Conservation (phyloP, 345 rosid species). For the Jatropha curcas region DNA sequence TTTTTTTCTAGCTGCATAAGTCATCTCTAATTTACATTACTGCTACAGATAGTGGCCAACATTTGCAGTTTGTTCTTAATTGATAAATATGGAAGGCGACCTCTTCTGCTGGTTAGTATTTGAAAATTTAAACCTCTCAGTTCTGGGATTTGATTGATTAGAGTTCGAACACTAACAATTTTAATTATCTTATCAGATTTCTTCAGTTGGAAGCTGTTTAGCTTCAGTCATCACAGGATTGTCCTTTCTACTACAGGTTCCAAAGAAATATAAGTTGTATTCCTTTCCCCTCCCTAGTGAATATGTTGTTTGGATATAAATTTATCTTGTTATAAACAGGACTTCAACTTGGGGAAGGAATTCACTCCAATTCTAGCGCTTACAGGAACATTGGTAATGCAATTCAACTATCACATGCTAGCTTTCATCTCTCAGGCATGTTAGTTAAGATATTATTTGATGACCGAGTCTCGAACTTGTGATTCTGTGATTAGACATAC, state of each 20-base stretch:
- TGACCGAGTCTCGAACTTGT: neutral
- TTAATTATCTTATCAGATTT: slow-evolving; percentile 24
- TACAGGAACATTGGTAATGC: slow-evolving; percentile 10
- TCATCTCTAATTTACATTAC: neutral
- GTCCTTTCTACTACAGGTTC: slow-evolving; percentile 51
- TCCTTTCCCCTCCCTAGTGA: neutral
- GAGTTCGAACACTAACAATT: no score
- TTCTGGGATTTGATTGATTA: no score
- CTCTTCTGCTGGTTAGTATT: slow-evolving; percentile 38
- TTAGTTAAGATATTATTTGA: neutral
- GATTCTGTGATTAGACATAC: slow-evolving; percentile 12
- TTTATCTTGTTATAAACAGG: neutral
- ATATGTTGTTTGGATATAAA: neutral
- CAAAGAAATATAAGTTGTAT: neutral
- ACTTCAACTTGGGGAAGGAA: neutral
- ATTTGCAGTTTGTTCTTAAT: slow-evolving; percentile 30
- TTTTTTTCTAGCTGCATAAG: neutral
- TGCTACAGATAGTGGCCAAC: neutral
- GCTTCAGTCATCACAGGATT: slow-evolving; percentile 39
- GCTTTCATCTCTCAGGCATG: neutral
- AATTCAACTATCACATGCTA: neutral
- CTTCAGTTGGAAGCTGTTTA: slow-evolving; percentile 39
- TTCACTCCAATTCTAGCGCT: neutral
- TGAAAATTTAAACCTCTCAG: neutral
- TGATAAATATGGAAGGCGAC: slow-evolving; percentile 53